phyloP scores from a whole-genome alignment of 23 red algal species.

The Agarophyton chilense region DNA sequence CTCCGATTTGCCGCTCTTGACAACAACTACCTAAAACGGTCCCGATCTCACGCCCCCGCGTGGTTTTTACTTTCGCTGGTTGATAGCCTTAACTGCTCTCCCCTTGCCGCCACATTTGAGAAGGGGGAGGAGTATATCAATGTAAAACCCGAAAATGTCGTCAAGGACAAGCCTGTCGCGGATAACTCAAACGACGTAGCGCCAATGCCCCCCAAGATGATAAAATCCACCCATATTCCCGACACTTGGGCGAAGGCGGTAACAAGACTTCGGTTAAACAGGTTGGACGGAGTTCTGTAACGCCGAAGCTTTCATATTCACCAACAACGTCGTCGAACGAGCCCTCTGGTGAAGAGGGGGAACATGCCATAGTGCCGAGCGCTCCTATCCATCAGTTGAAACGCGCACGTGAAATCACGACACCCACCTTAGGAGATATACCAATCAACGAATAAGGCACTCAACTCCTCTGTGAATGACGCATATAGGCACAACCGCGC shows the following conservation, averaged over 20 bases:
- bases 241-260: neutral
- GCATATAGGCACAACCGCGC: neutral
- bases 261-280: too few relatives aligned
- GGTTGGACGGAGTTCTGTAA: neutral
- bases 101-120: neutral
- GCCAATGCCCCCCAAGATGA: neutral
- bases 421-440: neutral
- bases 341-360: neutral
- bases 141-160: neutral
- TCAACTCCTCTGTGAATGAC: too few relatives aligned
- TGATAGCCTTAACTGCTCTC: neutral
- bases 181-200: neutral
- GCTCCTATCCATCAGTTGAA: neutral
- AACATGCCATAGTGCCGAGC: neutral
- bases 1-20: neutral
- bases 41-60: too few relatives aligned
- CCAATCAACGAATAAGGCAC: neutral
- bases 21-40: neutral
- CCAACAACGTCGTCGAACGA: neutral
- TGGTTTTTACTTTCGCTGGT: too few relatives aligned
- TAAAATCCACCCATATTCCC: too few relatives aligned
- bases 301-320: neutral
- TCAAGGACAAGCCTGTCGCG: neutral
- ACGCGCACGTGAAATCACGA: neutral
- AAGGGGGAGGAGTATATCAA: neutral